Evolutionary conservation across 148 eudicot genomes (phyloP), one percentile per base, ranked within the genome.

Genomic region (Limonium bicolor): DNA sequence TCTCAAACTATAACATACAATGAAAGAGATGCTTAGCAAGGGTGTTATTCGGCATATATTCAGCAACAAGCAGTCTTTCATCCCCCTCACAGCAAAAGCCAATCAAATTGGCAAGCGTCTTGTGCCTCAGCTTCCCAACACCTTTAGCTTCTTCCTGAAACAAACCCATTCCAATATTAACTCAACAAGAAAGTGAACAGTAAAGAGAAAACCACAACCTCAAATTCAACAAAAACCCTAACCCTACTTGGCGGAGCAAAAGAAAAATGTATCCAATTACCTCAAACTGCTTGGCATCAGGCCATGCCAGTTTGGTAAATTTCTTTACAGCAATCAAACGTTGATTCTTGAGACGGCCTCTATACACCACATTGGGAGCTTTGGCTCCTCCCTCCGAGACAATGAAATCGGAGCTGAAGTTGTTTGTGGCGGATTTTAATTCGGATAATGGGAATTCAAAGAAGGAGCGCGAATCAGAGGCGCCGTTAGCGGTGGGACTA

Each of bases 21-120:
- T 86, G 96, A 45, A 86, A 86, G 31, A 86, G 67, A 69, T 86
- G 96, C 76, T 76, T 86, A 24, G 96, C 80, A 65, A 86, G 94
- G 41, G 96, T 82, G 41, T 82, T 88, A 68, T 78, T 82, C 22
- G 96, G 96, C 96, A 86, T 82, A 66, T 63, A 82, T 57, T 86
- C 96, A 15, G 96, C 96, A 68, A 86, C 88, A 37, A 86, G 72
- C 59, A 86, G 69, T 59, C 96, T 78, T 65, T 82, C 82, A 68
- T 86, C 96, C 49, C 82, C 88, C 61, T 86, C 96, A 61, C 94
- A 82, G 66, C 94, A 86, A 56, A 73, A 82, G 34, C 96, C 96
- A 22, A 82, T 82, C 64, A 86, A 67, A 71, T 86, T 86, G 12
- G 96, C 96, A 57, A 86, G 77, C 46, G 76, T 73, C 38, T 27